Conservation (phyloP, 306 rosid species). For the Styphnolobium japonicum region DNA sequence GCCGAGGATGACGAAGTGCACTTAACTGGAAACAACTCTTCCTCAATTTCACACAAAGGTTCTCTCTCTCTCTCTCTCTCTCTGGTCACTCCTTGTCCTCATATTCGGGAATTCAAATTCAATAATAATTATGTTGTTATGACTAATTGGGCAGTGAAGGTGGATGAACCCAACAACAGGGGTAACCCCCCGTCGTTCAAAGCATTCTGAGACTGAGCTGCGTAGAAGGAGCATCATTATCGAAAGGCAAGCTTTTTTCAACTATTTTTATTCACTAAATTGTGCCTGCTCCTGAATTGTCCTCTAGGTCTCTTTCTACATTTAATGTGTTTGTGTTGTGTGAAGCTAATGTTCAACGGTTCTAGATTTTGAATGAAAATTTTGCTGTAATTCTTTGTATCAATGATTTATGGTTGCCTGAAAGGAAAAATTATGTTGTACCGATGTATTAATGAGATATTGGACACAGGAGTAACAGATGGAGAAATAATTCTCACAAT, state of each 20-base stretch:
- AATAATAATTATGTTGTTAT: neutral
- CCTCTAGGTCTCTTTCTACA: too few relatives aligned
- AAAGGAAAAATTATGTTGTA: too few relatives aligned
- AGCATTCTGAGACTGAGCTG: constrained; percentile 97
- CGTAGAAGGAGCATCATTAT: constrained; percentile 91
- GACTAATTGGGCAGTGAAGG: constrained; percentile 55
- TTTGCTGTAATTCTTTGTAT: neutral
- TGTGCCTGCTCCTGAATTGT: neutral
- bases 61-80: neutral
- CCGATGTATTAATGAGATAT: too few relatives aligned
- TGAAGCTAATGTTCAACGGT: neutral
- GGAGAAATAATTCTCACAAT: too few relatives aligned
- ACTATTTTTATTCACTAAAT: neutral
- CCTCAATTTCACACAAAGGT: constrained; percentile 43
- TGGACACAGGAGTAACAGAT: too few relatives aligned
- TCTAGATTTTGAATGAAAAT: constrained; percentile 17
- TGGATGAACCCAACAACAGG: constrained; percentile 62
- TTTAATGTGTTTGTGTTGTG: too few relatives aligned
- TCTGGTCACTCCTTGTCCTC: too few relatives aligned
- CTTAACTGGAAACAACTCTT: constrained; percentile 40
- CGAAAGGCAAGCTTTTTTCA: constrained; percentile 62
- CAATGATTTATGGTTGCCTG: neutral
- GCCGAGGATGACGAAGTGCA: constrained; percentile 56
- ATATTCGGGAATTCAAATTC: constrained; percentile 25
- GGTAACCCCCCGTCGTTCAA: constrained; percentile 62